These are phyloP conservation scores for Camellia lanceoleosa DNA, from an alignment of 148 eudicot genomes.

Conservation along the genomic window DNA sequence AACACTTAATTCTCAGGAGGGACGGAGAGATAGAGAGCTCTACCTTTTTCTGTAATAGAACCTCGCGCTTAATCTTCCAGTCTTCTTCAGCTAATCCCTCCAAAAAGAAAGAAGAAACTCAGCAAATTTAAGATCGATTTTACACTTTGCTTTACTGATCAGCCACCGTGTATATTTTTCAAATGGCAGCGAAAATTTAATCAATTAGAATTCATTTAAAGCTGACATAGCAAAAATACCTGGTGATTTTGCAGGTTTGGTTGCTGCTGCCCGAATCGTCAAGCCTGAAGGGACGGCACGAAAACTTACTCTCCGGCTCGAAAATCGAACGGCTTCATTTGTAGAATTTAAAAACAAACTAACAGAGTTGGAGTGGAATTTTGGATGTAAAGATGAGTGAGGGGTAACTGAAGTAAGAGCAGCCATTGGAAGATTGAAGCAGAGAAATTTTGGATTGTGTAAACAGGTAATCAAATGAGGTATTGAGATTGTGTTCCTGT, in stretches of 20 bases:
- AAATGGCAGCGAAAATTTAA: not conserved
- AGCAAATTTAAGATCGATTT: slow-evolving; percentile 9
- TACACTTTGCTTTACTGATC: not conserved
- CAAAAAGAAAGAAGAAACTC: slow-evolving; percentile 29
- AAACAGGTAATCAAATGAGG: not conserved
- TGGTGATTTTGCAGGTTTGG: slow-evolving; percentile 94
- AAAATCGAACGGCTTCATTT: slow-evolving; percentile 14
- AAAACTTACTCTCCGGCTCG: not conserved
- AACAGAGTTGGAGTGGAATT: slow-evolving; percentile 27
- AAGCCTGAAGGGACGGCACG: slow-evolving; percentile 27
- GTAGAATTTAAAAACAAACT: slow-evolving; percentile 23
- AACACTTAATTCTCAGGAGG: not conserved
- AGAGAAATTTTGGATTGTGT: not conserved
- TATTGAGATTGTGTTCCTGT: not conserved
- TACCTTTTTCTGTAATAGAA: slow-evolving; percentile 80
- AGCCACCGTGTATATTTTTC: not conserved
- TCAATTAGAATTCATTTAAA: not conserved
- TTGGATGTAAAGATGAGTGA: slow-evolving; percentile 43
- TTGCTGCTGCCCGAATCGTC: slow-evolving; percentile 60
- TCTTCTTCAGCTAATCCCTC: slow-evolving; percentile 95
- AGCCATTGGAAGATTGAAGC: slow-evolving; percentile 30
- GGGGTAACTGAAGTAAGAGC: slow-evolving; percentile 37
- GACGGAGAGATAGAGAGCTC: not conserved
- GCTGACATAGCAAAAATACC: slow-evolving; percentile 40
- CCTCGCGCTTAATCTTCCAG: slow-evolving; percentile 82